phyloP scores from a whole-genome alignment of 2,329 filamentous ascomycete genomes.

The Phaeosphaeria sp. region DNA sequence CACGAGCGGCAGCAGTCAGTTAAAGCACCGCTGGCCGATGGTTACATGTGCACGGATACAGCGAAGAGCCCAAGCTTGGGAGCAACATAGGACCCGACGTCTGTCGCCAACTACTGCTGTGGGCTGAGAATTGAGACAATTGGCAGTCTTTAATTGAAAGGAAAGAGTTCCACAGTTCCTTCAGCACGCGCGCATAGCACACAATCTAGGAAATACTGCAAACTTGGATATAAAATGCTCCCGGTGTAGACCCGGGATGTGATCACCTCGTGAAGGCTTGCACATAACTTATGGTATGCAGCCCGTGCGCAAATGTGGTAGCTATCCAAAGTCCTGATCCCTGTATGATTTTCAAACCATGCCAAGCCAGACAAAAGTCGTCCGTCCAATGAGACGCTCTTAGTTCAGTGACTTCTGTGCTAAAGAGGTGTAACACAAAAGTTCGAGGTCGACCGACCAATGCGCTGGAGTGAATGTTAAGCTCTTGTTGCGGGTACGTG shows the following conservation, averaged over 20 bases:
- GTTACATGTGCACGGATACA: conserved; percentile 9
- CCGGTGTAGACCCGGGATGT: too few species aligned
- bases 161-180: too few species aligned
- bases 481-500: neutral
- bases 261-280: neutral
- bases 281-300: too few species aligned
- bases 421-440: neutral
- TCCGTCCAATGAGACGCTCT: neutral
- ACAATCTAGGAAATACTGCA: too few species aligned
- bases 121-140: too few species aligned
- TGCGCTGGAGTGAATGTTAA: neutral
- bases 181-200: too few species aligned
- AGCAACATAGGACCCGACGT: too few species aligned
- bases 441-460: conserved; percentile 4
- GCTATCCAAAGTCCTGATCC: neutral
- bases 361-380: conserved; percentile 7
- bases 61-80: neutral
- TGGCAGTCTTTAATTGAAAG: too few species aligned
- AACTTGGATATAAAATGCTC: too few species aligned
- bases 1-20: conserved; percentile 26
- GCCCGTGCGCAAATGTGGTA: too few species aligned
- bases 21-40: conserved; percentile 3
- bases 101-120: too few species aligned
- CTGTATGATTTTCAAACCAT: neutral
- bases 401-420: neutral